phyloP scores from a whole-genome alignment of 2,329 filamentous ascomycete species.

The Endothia cerciana region DNA sequence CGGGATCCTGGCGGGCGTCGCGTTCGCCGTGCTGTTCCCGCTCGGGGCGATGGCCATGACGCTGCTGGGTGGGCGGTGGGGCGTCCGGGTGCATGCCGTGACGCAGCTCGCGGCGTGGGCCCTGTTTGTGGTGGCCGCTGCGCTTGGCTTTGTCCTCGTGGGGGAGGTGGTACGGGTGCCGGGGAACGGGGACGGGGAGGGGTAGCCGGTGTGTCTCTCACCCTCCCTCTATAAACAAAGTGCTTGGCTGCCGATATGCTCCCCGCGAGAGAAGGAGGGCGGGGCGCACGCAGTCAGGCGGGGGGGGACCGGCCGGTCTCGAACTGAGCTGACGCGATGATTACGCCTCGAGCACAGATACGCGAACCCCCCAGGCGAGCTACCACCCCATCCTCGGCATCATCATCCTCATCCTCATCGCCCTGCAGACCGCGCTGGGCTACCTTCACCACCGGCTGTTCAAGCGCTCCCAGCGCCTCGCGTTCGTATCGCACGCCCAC shows the following conservation, averaged over 20 bases:
- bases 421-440: slow-evolving; percentile 48
- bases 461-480: slow-evolving; percentile 42
- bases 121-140: slow-evolving; percentile 45
- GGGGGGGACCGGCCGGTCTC: background rate
- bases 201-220: slow-evolving; percentile 37
- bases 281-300: too few species aligned
- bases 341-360: slow-evolving; percentile 34
- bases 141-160: slow-evolving; percentile 48
- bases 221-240: too few species aligned
- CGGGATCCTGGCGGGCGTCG: slow-evolving; percentile 29
- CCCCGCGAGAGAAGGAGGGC: background rate
- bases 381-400: slow-evolving; percentile 53
- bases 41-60: slow-evolving; percentile 31
- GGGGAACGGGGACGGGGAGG: slow-evolving; percentile 32
- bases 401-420: slow-evolving; percentile 43
- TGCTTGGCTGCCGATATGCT: too few species aligned
- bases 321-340: slow-evolving; percentile 8
- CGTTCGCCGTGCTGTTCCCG: slow-evolving; percentile 33
- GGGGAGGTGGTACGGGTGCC: slow-evolving; percentile 40
- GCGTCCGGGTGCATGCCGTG: slow-evolving; percentile 44
- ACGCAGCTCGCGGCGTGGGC: slow-evolving; percentile 44
- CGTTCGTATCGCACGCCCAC: slow-evolving; percentile 48
- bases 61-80: slow-evolving; percentile 39
- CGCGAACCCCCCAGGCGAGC: slow-evolving; percentile 38
- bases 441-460: slow-evolving; percentile 47